Percentiles rank a stretch among this genome's conserved stretches.
These are phyloP conservation scores for Crucibulum laeve DNA, from an alignment of 768 basidiomycete species.

Conservation along the genomic window DNA sequence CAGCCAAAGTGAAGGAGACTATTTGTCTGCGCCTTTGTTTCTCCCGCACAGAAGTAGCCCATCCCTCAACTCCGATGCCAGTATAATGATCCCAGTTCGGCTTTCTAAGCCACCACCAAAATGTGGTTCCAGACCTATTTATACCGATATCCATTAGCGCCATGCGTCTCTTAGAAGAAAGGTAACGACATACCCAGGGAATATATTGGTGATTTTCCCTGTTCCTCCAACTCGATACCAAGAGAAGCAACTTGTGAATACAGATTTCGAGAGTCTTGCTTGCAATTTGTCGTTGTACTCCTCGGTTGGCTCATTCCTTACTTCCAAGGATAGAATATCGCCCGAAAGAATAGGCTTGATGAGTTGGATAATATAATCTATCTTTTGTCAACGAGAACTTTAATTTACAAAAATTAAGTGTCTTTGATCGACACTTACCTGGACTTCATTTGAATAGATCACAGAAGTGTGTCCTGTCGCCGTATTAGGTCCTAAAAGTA, in stretches of 20 bases:
- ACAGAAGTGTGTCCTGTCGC: slow-evolving; percentile 40
- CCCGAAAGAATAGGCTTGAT: slow-evolving; percentile 34
- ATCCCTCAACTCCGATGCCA: not conserved
- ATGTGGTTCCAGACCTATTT: slow-evolving; percentile 23
- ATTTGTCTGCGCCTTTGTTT: no score
- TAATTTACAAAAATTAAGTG: not conserved
- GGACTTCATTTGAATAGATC: slow-evolving; percentile 38
- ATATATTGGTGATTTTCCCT: slow-evolving; percentile 33
- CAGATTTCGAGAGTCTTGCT: slow-evolving; percentile 22
- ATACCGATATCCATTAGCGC: slow-evolving; percentile 14
- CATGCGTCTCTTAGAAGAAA: not conserved
- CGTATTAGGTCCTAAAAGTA: slow-evolving; percentile 35
- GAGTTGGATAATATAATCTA: slow-evolving; percentile 36
- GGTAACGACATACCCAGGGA: slow-evolving; percentile 8
- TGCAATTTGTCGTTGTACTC: slow-evolving; percentile 36
- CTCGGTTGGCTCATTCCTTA: slow-evolving; percentile 28
- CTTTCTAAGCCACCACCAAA: slow-evolving; percentile 30
- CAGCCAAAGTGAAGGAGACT: no score
- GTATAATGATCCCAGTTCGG: slow-evolving; percentile 28
- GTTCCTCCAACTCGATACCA: slow-evolving; percentile 34
- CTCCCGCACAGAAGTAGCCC: no score
- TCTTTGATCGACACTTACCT: slow-evolving; percentile 19
- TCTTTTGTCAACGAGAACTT: slow-evolving; percentile 16
- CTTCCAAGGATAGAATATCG: slow-evolving; percentile 27
- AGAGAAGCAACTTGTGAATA: slow-evolving; percentile 30